Percentiles rank a stretch among this genome's conserved stretches.
Conservation (phyloP, 805 yeast species). For the Lipomyces orientalis region DNA sequence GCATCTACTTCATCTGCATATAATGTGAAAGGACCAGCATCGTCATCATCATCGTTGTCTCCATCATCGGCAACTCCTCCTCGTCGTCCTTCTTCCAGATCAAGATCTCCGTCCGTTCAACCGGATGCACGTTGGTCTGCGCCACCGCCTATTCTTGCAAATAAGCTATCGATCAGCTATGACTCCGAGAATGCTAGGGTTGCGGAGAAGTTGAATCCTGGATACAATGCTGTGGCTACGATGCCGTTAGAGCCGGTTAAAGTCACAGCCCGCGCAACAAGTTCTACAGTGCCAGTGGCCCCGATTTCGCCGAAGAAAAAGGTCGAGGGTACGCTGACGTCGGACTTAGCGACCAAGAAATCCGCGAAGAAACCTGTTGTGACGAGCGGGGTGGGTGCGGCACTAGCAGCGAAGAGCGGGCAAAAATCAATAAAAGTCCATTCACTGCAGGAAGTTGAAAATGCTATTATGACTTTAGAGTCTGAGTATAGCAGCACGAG, state of each 20-base stretch:
- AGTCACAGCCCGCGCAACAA: not conserved
- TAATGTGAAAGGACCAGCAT: not conserved
- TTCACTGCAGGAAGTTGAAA: constrained; percentile 35
- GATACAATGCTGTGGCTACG: not conserved
- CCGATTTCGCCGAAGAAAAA: constrained; percentile 11
- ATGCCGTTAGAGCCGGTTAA: constrained; percentile 4
- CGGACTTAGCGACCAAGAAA: constrained; percentile 18
- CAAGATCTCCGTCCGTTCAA: not conserved
- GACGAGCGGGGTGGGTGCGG: constrained; percentile 6
- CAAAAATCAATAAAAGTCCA: constrained; percentile 23
- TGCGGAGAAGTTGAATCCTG: not conserved
- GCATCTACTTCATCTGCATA: not conserved
- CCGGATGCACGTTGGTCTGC: constrained; percentile 1
- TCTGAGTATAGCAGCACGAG: constrained; percentile 6
- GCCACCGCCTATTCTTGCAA: constrained; percentile 5
- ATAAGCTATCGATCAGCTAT: not conserved
- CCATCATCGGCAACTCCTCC: not conserved
- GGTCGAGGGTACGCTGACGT: constrained; percentile 8
- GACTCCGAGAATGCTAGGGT: not conserved
- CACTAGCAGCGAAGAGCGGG: constrained; percentile 10
- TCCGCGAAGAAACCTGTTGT: constrained; percentile 6
- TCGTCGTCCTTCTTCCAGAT: not conserved
- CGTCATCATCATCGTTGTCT: not conserved
- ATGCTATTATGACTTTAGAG: constrained; percentile 34
- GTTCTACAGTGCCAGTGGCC: constrained; percentile 1